Percentiles rank a stretch among this genome's conserved stretches.
Evolutionary conservation across 2,329 filamentous ascomycete species (phyloP).

Genomic region (Hymenoscyphus scutula): DNA sequence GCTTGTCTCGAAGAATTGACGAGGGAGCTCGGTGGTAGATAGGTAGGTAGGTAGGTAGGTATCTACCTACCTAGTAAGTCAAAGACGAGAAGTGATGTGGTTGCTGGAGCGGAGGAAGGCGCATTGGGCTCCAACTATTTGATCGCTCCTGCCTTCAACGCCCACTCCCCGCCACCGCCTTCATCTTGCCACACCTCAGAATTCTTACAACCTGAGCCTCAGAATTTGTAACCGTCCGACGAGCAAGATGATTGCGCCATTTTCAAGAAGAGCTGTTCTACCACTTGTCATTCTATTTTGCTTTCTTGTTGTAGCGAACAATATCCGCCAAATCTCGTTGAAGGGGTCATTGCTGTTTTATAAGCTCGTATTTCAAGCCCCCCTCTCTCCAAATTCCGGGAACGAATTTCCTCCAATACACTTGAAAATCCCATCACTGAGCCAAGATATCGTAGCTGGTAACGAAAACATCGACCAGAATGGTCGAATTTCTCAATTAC

Average conservation of each 20-base stretch:
- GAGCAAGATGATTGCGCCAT: conserved; percentile 6
- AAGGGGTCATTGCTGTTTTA: not conserved
- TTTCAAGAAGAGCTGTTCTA: conserved; percentile 19
- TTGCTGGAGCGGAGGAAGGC: not conserved
- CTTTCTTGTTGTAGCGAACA: conserved; percentile 10
- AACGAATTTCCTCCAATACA: not conserved
- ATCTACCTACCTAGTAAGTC: too few species aligned
- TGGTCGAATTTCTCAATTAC: not conserved
- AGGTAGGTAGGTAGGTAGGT: too few species aligned
- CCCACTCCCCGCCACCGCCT: not conserved
- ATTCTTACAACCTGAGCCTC: not conserved
- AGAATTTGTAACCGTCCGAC: not conserved
- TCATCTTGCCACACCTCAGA: not conserved
- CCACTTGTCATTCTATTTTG: conserved; percentile 19
- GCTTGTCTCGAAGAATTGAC: not conserved
- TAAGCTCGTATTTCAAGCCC: not conserved
- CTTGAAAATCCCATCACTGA: not conserved
- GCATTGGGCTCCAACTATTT: not conserved
- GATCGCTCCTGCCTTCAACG: not conserved
- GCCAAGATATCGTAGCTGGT: not conserved
- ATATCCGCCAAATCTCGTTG: not conserved
- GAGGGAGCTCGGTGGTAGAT: not conserved
- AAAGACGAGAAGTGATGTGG: not conserved
- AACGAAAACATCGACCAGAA: not conserved
- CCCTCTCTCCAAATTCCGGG: not conserved